Evolutionary conservation across 192 early-diverging fungal species (phyloP).

Genomic region (Linnemannia schmuckeri): DNA sequence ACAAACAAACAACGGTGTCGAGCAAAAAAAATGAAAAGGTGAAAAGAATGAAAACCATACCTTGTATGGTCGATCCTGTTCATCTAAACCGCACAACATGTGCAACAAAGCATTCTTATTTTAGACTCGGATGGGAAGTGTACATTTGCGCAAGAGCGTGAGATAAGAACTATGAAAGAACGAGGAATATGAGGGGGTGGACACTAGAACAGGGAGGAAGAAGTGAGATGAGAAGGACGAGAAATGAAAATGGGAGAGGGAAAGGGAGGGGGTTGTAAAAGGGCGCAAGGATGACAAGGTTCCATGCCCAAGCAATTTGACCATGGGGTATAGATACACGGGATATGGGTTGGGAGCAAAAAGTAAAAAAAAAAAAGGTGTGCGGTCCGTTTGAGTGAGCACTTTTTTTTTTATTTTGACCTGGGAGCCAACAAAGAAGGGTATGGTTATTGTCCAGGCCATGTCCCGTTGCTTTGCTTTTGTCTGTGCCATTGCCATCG

Average conservation of each 20-base stretch:
- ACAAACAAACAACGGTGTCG: not conserved
- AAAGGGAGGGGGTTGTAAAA: not conserved
- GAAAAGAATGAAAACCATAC: not conserved
- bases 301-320: not conserved
- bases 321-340: not conserved
- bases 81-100: not conserved
- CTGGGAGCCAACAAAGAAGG: not conserved
- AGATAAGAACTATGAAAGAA: not conserved
- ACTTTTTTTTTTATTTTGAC: constrained; percentile 5
- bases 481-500: not conserved
- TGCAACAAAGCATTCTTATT: not conserved
- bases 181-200: not conserved
- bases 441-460: not conserved
- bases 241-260: not conserved
- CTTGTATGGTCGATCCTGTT: not conserved
- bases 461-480: not conserved
- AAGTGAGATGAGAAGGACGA: not conserved
- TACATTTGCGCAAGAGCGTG: not conserved
- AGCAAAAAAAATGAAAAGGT: not conserved
- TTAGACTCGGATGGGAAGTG: not conserved
- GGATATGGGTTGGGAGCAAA: constrained; percentile 2
- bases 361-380: not conserved
- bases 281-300: not conserved
- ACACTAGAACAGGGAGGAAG: not conserved
- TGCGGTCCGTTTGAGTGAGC: constrained; percentile 2